A percentile compares a stretch with the other conserved stretches of the same genome.
Conservation (phyloP, 805 yeast species). For the Nakazawaea populi region DNA sequence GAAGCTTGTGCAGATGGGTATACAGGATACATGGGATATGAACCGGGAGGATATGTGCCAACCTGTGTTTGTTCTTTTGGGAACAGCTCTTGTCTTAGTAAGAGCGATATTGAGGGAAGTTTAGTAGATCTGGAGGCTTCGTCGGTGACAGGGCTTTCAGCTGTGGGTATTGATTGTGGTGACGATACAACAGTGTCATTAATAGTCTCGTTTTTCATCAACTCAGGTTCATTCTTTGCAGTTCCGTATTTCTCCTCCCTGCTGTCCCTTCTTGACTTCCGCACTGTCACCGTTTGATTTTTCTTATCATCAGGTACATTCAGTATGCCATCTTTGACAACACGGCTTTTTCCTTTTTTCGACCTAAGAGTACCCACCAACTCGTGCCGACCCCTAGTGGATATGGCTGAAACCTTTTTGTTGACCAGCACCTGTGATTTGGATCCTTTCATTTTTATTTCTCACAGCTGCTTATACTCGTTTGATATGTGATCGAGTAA, state of each 20-base stretch:
- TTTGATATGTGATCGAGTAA: too few species aligned
- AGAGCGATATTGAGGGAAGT: not conserved
- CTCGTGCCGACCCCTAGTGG: not conserved
- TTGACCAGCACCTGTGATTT: not conserved
- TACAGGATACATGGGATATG: not conserved
- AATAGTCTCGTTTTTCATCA: too few species aligned
- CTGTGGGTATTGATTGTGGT: not conserved
- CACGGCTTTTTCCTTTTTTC: not conserved
- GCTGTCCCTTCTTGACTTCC: too few species aligned
- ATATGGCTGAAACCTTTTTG: not conserved
- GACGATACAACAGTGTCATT: not conserved
- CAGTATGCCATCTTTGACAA: too few species aligned
- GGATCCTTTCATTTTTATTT: not conserved
- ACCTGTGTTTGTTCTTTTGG: too few species aligned
- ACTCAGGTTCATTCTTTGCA: too few species aligned
- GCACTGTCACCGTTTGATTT: too few species aligned
- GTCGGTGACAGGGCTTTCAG: too few species aligned
- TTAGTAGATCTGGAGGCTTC: not conserved
- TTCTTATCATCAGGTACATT: too few species aligned
- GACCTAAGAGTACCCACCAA: not conserved
- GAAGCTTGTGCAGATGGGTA: not conserved
- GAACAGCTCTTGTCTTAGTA: not conserved
- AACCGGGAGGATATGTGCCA: not conserved
- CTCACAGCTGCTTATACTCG: too few species aligned
- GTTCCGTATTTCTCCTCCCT: too few species aligned